These are phyloP conservation scores for Candida nitratophila DNA, from an alignment of 805 yeast species.

Conservation along the genomic window DNA sequence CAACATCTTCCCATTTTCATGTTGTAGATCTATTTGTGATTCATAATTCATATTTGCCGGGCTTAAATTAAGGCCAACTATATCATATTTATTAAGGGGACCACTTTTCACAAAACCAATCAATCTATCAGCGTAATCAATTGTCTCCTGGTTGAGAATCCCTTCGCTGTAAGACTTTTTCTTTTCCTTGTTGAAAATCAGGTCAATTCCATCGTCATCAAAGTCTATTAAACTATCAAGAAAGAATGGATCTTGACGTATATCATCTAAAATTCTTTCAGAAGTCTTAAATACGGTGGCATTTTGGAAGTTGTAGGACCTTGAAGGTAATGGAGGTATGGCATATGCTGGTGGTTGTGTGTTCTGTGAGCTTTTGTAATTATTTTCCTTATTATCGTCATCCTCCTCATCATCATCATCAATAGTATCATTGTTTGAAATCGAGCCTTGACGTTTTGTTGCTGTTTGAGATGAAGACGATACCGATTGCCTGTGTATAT, in stretches of 20 bases:
- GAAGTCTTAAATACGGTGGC: conserved; percentile 48
- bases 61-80: conserved; percentile 30
- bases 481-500: not conserved
- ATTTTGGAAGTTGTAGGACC: conserved; percentile 15
- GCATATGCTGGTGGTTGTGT: not conserved
- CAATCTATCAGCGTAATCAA: conserved; percentile 29
- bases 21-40: conserved; percentile 5
- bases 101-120: conserved; percentile 10
- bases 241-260: conserved; percentile 37
- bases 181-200: too few relatives aligned
- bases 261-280: conserved; percentile 61
- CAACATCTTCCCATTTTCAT: conserved; percentile 7
- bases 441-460: too few relatives aligned
- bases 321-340: conserved; percentile 10
- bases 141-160: conserved; percentile 20
- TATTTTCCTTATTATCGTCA: not conserved
- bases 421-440: too few relatives aligned
- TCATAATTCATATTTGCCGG: conserved; percentile 12
- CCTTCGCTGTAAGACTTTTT: conserved; percentile 11
- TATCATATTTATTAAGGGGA: conserved; percentile 13
- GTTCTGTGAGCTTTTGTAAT: not conserved
- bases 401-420: too few relatives aligned
- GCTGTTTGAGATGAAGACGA: too few relatives aligned
- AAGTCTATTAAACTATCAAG: conserved; percentile 3
- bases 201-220: not conserved